Conservation (phyloP, 169 alveolate species). For the Blepharisma undulans region DNA sequence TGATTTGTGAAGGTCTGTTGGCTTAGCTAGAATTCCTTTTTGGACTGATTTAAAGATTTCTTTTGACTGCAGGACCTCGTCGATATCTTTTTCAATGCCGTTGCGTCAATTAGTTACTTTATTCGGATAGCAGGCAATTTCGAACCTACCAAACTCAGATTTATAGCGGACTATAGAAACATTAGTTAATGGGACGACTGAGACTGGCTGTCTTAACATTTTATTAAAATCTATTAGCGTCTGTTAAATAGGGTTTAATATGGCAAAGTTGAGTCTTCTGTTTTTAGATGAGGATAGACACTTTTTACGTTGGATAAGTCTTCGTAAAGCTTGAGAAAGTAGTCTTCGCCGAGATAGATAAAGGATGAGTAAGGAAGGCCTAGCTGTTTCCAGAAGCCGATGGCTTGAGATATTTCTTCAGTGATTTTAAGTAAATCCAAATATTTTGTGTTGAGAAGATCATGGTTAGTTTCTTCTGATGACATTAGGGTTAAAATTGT, state of each 20-base stretch:
- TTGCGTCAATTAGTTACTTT: conserved; percentile 94
- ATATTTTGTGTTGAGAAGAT: neutral
- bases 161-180: conserved; percentile 94
- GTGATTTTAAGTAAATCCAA: neutral
- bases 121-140: conserved; percentile 96
- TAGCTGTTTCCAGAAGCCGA: neutral
- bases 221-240: conserved; percentile 20
- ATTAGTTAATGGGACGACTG: conserved; percentile 93
- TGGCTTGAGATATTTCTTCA: neutral
- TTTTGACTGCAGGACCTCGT: conserved; percentile 74
- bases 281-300: neutral
- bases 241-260: neutral
- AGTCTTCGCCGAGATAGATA: conserved; percentile 14
- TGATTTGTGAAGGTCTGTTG: conserved; percentile 62
- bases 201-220: conserved; percentile 91
- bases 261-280: neutral
- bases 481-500: neutral
- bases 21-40: conserved; percentile 77
- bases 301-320: neutral
- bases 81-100: conserved; percentile 67
- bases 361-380: neutral
- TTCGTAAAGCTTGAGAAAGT: neutral
- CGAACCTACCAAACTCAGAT: conserved; percentile 90
- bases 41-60: conserved; percentile 69
- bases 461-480: neutral